A percentile compares a stretch with the other conserved stretches of the same genome.
phyloP scores from a whole-genome alignment of 2,329 filamentous ascomycete genomes.

The Alternaria triticimaculans region DNA sequence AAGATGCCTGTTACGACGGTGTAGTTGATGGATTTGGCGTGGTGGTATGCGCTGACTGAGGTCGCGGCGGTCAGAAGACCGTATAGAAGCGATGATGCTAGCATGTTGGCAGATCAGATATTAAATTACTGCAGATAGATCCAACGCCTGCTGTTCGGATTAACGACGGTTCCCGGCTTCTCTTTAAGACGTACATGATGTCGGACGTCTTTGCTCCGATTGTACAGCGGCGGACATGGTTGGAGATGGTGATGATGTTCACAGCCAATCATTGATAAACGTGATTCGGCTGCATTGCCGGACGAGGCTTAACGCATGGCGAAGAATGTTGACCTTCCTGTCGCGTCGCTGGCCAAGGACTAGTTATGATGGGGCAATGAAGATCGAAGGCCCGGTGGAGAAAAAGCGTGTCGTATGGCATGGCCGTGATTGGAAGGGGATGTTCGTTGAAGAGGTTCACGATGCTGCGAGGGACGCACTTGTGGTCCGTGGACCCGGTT shows the following conservation, averaged over 20 bases:
- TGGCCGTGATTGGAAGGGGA: constrained; percentile 5
- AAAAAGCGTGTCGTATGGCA: constrained; percentile 3
- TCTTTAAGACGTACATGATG: constrained; percentile 14
- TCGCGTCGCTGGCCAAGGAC: constrained; percentile 2
- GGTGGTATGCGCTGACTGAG: constrained; percentile 20
- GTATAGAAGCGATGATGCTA: constrained; percentile 24
- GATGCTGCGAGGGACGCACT: neutral
- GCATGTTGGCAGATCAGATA: constrained; percentile 13
- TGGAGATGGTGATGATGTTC: neutral
- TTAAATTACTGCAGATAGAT: neutral
- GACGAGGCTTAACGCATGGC: neutral
- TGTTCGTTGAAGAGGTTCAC: neutral
- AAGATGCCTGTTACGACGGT: constrained; percentile 68
- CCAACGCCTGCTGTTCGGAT: neutral
- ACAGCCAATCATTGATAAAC: constrained; percentile 34
- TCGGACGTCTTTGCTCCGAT: constrained; percentile 4
- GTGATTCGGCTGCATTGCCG: constrained; percentile 27
- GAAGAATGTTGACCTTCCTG: constrained; percentile 13
- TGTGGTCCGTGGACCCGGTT: constrained; percentile 3
- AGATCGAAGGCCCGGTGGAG: neutral
- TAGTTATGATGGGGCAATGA: constrained; percentile 2
- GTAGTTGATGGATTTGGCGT: constrained; percentile 60
- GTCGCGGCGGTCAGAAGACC: constrained; percentile 25
- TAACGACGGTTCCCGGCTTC: neutral
- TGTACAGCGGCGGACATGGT: constrained; percentile 1